Evolutionary conservation across 2,329 filamentous ascomycete genomes (phyloP), one percentile per base, ranked within the genome.

Genomic region (Neonectria hederae): DNA sequence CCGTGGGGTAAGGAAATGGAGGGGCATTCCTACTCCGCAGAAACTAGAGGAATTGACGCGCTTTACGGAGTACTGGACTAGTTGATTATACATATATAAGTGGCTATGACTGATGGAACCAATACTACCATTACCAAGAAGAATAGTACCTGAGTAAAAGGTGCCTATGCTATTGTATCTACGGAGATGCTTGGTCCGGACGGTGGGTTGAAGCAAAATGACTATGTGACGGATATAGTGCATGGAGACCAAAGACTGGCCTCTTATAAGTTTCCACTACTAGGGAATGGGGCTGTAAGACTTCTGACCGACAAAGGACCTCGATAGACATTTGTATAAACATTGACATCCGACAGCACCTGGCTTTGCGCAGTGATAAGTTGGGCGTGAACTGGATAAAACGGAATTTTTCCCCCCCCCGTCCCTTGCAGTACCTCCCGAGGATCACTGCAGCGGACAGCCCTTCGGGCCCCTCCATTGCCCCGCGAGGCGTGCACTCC

Each of bases 401-500:
- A 35, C 11, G 6, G 28, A 30, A n/a, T 30, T 8, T 10, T 8
- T 10, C 28, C 11, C 32, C n/a, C n/a, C n/a, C n/a, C n/a, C 6
- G 4, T 40, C 14, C 8, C 17, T 42, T 19, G n/a, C n/a, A n/a
- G 9, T 28, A 28, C 26, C 26, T 28, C 8, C 9, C 4, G 38
- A 63, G 24, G 51, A 54, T 52, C 49, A 45, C 48, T 54, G 54
- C 46, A 54, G 30, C 43, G 42, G 38, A 8, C 48, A 22, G 19
- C 45, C 35, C 43, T 14, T 42, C 42, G 49, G 17, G 30, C 11
- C 30, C 30, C 32, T 38, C 42, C 38, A 46, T 22, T 35, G 60
- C 61, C 61, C 61, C 49, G 51, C 61, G 14, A 51, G 38, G 54
- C 26, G 26, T 40, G 32, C n/a, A 22, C 30, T 51, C 46, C 26